Evolutionary conservation across 2,329 filamentous ascomycete genomes (phyloP).

Genomic region (Diaporthe nobilis): DNA sequence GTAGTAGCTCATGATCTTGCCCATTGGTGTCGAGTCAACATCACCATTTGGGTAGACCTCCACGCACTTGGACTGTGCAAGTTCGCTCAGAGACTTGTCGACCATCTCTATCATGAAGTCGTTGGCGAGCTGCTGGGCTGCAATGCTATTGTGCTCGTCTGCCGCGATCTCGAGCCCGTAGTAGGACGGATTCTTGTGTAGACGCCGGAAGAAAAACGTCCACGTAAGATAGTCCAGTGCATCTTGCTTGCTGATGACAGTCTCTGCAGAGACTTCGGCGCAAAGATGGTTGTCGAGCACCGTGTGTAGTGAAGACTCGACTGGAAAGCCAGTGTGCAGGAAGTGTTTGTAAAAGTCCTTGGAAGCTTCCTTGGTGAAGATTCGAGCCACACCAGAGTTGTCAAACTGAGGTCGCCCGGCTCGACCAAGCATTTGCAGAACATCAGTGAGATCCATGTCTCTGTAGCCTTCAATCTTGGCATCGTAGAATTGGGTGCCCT

Average conservation of each 20-base stretch:
- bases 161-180: constrained; percentile 95
- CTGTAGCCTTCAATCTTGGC: constrained; percentile 98
- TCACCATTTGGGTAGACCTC: constrained; percentile 88
- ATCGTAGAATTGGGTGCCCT: constrained; percentile 98
- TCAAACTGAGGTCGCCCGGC: constrained; percentile 98
- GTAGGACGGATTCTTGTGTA: constrained; percentile 99
- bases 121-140: constrained; percentile 89
- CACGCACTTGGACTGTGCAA: constrained; percentile 88
- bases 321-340: constrained; percentile 96
- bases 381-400: constrained; percentile 93
- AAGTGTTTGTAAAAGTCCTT: constrained; percentile 99
- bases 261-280: constrained; percentile 94
- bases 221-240: constrained; percentile 97
- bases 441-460: constrained; percentile 99
- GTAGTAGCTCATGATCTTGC: constrained; percentile 99
- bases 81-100: constrained; percentile 84
- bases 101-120: constrained; percentile 96
- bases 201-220: constrained; percentile 98
- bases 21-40: constrained; percentile 89
- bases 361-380: constrained; percentile 97
- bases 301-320: constrained; percentile 95
- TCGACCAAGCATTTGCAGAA: constrained; percentile 96
- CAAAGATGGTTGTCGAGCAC: constrained; percentile 97
- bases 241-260: constrained; percentile 94
- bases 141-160: constrained; percentile 90